phyloP scores from a whole-genome alignment of 441 rosid species.

The Codiaeum variegatum region DNA sequence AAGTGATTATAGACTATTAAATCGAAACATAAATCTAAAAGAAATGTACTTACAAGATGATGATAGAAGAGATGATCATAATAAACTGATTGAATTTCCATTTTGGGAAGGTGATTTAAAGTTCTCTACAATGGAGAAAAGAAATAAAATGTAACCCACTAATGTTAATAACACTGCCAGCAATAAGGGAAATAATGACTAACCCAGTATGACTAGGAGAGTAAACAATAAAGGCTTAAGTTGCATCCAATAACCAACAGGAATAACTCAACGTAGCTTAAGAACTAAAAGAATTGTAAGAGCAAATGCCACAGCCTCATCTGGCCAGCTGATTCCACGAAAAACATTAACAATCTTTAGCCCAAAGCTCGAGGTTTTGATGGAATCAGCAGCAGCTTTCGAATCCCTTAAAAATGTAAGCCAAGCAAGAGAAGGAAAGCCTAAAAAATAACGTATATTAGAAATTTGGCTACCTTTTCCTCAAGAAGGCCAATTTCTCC shows the following conservation, averaged over 20 bases:
- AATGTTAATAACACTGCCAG: no score
- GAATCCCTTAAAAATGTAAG: slow-evolving; percentile 71
- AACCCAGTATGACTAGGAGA: slow-evolving; percentile 65
- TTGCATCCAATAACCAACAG: slow-evolving; percentile 95
- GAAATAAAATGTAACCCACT: no score
- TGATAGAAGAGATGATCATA: slow-evolving; percentile 12
- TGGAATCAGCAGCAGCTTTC: slow-evolving; percentile 71
- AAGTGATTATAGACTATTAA: slow-evolving; percentile 4
- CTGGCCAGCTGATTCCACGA: slow-evolving; percentile 72
- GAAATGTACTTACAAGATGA: slow-evolving; percentile 31
- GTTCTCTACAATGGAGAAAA: no score
- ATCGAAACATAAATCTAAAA: not conserved
- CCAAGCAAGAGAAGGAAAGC: slow-evolving; percentile 66
- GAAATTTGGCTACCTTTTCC: slow-evolving; percentile 40
- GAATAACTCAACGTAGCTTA: slow-evolving; percentile 92
- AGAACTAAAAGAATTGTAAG: slow-evolving; percentile 84
- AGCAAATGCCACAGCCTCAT: slow-evolving; percentile 78
- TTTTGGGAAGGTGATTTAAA: slow-evolving; percentile 3
- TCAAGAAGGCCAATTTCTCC: slow-evolving; percentile 34
- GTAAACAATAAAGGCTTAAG: slow-evolving; percentile 59
- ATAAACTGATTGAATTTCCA: slow-evolving; percentile 46
- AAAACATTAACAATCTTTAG: slow-evolving; percentile 54
- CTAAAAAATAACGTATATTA: slow-evolving; percentile 61
- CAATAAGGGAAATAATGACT: slow-evolving; percentile 25
- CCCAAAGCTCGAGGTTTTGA: slow-evolving; percentile 75